phyloP scores from a whole-genome alignment of 2,329 filamentous ascomycete genomes.

The Colletotrichum sp. region DNA sequence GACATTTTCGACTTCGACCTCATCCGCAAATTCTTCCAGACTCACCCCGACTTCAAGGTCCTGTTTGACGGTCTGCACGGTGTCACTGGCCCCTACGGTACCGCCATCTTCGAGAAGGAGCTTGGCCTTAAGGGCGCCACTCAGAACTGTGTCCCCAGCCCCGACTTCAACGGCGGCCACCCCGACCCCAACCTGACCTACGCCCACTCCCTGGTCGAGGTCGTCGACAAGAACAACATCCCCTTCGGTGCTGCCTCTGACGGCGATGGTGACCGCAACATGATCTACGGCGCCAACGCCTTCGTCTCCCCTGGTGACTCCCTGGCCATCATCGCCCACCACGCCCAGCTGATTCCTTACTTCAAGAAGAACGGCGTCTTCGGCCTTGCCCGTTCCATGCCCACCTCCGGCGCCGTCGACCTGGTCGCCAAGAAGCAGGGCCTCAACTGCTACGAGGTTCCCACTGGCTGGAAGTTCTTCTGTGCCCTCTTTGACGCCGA shows the following conservation, averaged over 20 bases:
- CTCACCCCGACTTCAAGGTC: slow-evolving; percentile 92
- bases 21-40: slow-evolving; percentile 90
- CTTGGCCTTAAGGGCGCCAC: slow-evolving; percentile 79
- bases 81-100: slow-evolving; percentile 94
- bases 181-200: slow-evolving; percentile 98
- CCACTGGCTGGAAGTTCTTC: slow-evolving; percentile 99
- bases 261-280: slow-evolving; percentile 98
- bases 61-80: slow-evolving; percentile 94
- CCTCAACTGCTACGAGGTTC: slow-evolving; percentile 92
- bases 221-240: slow-evolving; percentile 87
- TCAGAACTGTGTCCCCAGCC: slow-evolving; percentile 90
- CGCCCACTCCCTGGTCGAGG: slow-evolving; percentile 91
- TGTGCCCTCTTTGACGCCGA: slow-evolving; percentile 92
- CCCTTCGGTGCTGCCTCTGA: slow-evolving; percentile 97
- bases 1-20: slow-evolving; percentile 97
- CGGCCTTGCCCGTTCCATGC: slow-evolving; percentile 96
- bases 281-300: slow-evolving; percentile 97
- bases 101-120: slow-evolving; percentile 93
- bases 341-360: slow-evolving; percentile 95
- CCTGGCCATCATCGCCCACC: slow-evolving; percentile 96
- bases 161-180: slow-evolving; percentile 97
- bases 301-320: slow-evolving; percentile 98
- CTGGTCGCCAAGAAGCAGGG: slow-evolving; percentile 95
- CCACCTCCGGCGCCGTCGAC: slow-evolving; percentile 93
- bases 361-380: slow-evolving; percentile 98